Base-by-base conservation (phyloP, 148 eudicot genomes). In the Dysphania ambrosioides region DNA sequence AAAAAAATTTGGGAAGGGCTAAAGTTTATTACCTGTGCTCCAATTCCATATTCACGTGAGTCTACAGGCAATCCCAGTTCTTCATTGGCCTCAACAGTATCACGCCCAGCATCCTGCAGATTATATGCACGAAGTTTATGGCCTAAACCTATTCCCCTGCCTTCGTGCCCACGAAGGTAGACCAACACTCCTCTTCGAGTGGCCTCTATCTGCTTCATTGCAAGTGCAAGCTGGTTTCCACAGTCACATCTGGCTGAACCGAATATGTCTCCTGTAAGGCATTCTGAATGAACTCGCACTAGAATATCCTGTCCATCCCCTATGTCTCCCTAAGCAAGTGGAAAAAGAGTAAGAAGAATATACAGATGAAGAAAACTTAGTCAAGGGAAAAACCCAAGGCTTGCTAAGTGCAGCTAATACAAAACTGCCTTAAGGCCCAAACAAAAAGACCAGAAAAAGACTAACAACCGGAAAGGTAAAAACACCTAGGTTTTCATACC, bases 251-350 rank as follows among this genome's bases (percentile, higher is more conserved):
- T 80, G 12, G 86, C 86, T 60, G 85, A 83, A 38, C 83, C 80
- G 70, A 83, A 83, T 79, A 83, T 79, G 32, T 83, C 85, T 75
- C 86, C 84, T 58, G 86, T 84, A 34, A 84, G 82, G 68, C 86
- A 84, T 74, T 84, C 86, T 55, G 86, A 84, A 75, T 84, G 86
- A 68, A 93, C 98, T 81, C 98, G 81, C 66, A 93, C 98, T 10
- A 93, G 89, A 68, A 93, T 68, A 78, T 93, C 96, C 63, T 81
- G 81, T 42, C 98, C 98, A 74, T 93, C 91, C 30, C 93, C 96
- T 61, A 91, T 86, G 2, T 91, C 96, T 80, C 98, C 98, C 98
- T 93, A 88, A 76, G 61, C 41, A 62, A 56, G 21, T 18, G 47
- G 60, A 40, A 58, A 18, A 38, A 71, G 18, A n/a, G n/a, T 66